These are phyloP conservation scores for Boletus sp. DNA, from an alignment of 768 basidiomycete genomes.

Conservation along the genomic window DNA sequence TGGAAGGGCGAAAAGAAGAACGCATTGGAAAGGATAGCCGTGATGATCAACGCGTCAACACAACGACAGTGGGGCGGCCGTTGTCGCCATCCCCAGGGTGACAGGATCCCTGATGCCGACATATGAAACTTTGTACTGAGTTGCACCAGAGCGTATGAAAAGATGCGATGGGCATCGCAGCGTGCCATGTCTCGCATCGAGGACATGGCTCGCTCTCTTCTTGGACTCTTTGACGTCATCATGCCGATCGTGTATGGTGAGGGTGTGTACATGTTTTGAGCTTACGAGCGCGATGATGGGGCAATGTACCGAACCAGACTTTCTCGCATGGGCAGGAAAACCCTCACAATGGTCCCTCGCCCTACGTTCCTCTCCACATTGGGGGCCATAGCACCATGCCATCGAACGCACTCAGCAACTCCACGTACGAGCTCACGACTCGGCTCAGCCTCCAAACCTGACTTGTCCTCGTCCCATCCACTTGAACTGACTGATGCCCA, in stretches of 20 bases:
- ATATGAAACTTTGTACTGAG: slow-evolving; percentile 20
- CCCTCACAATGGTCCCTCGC: slow-evolving; percentile 26
- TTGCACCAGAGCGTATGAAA: slow-evolving; percentile 21
- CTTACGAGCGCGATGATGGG: slow-evolving; percentile 18
- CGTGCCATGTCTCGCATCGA: slow-evolving; percentile 23
- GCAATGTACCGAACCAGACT: slow-evolving; percentile 18
- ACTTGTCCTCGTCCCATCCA: slow-evolving; percentile 21
- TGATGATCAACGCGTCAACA: slow-evolving; percentile 21
- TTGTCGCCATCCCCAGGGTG: slow-evolving; percentile 14
- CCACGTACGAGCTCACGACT: slow-evolving; percentile 23
- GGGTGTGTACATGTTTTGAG: slow-evolving; percentile 21
- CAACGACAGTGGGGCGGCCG: slow-evolving; percentile 19
- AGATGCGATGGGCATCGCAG: neutral
- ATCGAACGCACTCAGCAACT: slow-evolving; percentile 17
- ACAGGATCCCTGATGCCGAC: slow-evolving; percentile 23
- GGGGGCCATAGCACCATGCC: slow-evolving; percentile 10
- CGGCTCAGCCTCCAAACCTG: slow-evolving; percentile 20
- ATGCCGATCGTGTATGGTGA: slow-evolving; percentile 26
- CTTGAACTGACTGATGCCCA: slow-evolving; percentile 17
- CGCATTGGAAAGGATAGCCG: slow-evolving; percentile 1
- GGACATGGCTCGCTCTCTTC: slow-evolving; percentile 25
- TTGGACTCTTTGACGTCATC: slow-evolving; percentile 9
- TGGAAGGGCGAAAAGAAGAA: slow-evolving; percentile 20
- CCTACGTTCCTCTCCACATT: slow-evolving; percentile 22
- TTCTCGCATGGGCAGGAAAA: slow-evolving; percentile 24